Conservation (phyloP, 495 filamentous ascomycete species). For the Aspergillus coremiiformis region DNA sequence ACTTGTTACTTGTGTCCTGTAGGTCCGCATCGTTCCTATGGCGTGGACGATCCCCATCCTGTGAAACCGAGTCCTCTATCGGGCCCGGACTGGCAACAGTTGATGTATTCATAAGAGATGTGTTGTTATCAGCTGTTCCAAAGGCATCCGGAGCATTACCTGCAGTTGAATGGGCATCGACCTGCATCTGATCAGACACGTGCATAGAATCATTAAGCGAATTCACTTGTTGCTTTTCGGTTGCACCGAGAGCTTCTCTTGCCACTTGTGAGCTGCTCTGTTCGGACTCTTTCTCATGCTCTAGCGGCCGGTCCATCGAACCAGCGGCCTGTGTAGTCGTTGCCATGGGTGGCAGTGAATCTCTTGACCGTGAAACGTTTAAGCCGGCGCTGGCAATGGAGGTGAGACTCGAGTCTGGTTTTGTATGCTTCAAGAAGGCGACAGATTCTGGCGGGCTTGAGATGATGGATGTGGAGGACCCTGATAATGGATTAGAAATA, state of each 20-base stretch:
- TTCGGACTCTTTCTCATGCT: constrained; percentile 32
- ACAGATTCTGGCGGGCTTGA: constrained; percentile 27
- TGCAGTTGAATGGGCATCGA: constrained; percentile 30
- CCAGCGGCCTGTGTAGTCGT: constrained; percentile 15
- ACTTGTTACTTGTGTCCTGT: constrained; percentile 42
- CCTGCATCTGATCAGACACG: constrained; percentile 40
- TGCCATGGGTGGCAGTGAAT: constrained; percentile 28
- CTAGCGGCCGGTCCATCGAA: constrained; percentile 28
- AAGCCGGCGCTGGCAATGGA: constrained; percentile 42
- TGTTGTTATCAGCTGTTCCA: constrained; percentile 24
- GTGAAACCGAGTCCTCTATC: constrained; percentile 38
- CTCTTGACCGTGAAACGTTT: constrained; percentile 37
- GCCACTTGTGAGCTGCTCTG: constrained; percentile 38
- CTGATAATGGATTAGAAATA: constrained; percentile 32
- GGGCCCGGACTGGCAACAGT: constrained; percentile 43
- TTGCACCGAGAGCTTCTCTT: constrained; percentile 38
- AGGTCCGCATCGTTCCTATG: constrained; percentile 33
- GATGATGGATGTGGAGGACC: constrained; percentile 22
- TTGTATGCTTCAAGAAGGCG: constrained; percentile 32
- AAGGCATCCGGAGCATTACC: constrained; percentile 26
- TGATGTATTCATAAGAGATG: constrained; percentile 34
- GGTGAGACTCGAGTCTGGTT: constrained; percentile 36
- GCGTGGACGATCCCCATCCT: constrained; percentile 35
- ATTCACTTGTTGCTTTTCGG: constrained; percentile 31
- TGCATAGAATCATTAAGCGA: constrained; percentile 24